Evolutionary conservation across 257 asterid species (phyloP).

Genomic region (Solanum virginianum): DNA sequence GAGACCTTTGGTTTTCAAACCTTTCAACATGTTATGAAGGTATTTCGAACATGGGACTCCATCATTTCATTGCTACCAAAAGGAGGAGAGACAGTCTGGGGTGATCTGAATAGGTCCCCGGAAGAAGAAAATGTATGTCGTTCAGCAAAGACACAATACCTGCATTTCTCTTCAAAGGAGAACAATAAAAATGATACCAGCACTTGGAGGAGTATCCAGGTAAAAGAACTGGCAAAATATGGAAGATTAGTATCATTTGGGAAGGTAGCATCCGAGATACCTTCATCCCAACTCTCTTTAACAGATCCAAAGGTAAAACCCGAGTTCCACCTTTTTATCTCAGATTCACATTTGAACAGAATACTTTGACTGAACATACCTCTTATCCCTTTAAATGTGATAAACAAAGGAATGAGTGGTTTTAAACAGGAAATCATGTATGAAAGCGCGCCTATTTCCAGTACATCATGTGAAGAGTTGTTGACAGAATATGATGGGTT

Average conservation of each 20-base stretch:
- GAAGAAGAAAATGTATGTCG: conserved; percentile 61
- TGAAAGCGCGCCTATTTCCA: conserved; percentile 9
- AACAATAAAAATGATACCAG: conserved; percentile 21
- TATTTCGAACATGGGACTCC: conserved; percentile 78
- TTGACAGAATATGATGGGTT: conserved; percentile 75
- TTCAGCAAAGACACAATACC: conserved; percentile 13
- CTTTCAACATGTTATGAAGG: conserved; percentile 63
- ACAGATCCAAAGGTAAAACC: conserved; percentile 27
- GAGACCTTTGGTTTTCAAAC: conserved; percentile 64
- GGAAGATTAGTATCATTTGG: conserved; percentile 77
- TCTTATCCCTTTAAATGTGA: background rate
- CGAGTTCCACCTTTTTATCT: background rate
- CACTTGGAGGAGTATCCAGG: conserved; percentile 9
- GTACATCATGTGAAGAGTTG: conserved; percentile 41
- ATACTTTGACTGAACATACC: background rate
- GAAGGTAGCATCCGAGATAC: conserved; percentile 46
- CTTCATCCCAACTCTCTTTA: conserved; percentile 35
- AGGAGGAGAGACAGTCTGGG: conserved; percentile 95
- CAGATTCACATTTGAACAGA: background rate
- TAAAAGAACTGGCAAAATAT: conserved; percentile 32
- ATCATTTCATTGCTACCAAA: conserved; percentile 66
- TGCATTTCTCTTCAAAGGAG: conserved; percentile 4
- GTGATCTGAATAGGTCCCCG: conserved; percentile 70
- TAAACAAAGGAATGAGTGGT: background rate
- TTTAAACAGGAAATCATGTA: conserved; percentile 11